Evolutionary conservation across 768 basidiomycete genomes (phyloP).

Genomic region (Boletus sp.): DNA sequence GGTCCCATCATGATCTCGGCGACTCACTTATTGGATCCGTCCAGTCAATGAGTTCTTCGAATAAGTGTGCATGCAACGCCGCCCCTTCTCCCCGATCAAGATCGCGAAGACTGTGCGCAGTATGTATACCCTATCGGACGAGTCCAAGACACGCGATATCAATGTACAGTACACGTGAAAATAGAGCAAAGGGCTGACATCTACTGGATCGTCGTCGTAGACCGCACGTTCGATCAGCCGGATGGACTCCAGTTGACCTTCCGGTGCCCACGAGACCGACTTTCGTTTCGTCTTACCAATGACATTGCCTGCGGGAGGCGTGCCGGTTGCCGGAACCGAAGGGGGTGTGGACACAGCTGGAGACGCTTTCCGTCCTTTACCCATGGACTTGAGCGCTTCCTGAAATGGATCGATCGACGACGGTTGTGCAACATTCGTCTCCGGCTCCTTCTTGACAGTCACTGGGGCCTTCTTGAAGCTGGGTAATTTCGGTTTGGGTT

Average conservation of each 20-base stretch:
- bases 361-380: constrained; percentile 57
- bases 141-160: constrained; percentile 39
- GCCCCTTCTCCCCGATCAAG: constrained; percentile 87
- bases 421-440: constrained; percentile 66
- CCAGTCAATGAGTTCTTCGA: constrained; percentile 88
- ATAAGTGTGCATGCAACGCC: constrained; percentile 75
- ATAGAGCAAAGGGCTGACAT: constrained; percentile 64
- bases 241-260: constrained; percentile 68
- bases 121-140: constrained; percentile 65
- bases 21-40: constrained; percentile 74
- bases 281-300: constrained; percentile 65
- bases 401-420: constrained; percentile 79
- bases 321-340: constrained; percentile 27
- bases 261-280: constrained; percentile 74
- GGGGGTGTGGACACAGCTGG: constrained; percentile 62
- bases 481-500: constrained; percentile 78
- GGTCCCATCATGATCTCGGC: constrained; percentile 9
- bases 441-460: constrained; percentile 48
- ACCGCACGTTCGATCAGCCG: constrained; percentile 80
- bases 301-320: constrained; percentile 36
- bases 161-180: constrained; percentile 48
- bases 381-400: constrained; percentile 76
- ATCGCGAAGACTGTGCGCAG: constrained; percentile 71
- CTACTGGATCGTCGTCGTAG: constrained; percentile 85
- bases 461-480: constrained; percentile 79